Base-by-base conservation (phyloP, 495 filamentous ascomycete genomes). In the Tirmania nivea region DNA sequence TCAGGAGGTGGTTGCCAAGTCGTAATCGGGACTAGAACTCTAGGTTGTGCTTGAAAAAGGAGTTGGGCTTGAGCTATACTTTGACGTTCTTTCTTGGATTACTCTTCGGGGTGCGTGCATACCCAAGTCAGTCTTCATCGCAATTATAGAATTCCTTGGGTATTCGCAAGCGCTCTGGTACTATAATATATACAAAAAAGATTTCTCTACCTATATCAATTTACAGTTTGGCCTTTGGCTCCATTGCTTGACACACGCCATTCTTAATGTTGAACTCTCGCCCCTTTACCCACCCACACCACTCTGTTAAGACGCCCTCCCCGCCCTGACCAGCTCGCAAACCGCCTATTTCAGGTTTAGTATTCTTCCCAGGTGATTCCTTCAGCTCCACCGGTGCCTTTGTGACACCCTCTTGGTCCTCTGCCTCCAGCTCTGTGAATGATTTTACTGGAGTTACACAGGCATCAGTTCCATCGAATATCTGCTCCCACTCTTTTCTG, bases 381-480 rank as follows among this genome's bases (percentile, higher is more conserved):
- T 69, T 69, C 57, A 94, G 66, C 35, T 78, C 76, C 9, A 94
- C 84, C 10, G 76, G 67, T 20, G 85, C 80, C 56, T 85, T 69
- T 63, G 88, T 86, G 39, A 45, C 3, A 14, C 39, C 16, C 55
- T 92, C 81, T 47, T 55, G 59, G 6, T 72, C 70, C 34, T 70
- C 64, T n/a, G 67, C 64, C 63, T 84, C 75, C 53, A 94, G 69
- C 67, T 94, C 88, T 0, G 42, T 57, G 60, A 83, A 81, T 47
- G 77, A 78, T 51, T 93, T 66, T 2, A 96, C 83, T 2, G 89
- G 87, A 19, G 86, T 88, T 54, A 83, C 86, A 65, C 89, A 96
- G 9, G 89, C 87, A 71, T 96, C 89, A 0, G 78, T 89, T 16
- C 82, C 83, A 60, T 90, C 82, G 65, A 94, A 96, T 3, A 92